Evolutionary conservation across 352 stramenopile genomes (phyloP).

Genomic region (Halophytophthora batemanensis): DNA sequence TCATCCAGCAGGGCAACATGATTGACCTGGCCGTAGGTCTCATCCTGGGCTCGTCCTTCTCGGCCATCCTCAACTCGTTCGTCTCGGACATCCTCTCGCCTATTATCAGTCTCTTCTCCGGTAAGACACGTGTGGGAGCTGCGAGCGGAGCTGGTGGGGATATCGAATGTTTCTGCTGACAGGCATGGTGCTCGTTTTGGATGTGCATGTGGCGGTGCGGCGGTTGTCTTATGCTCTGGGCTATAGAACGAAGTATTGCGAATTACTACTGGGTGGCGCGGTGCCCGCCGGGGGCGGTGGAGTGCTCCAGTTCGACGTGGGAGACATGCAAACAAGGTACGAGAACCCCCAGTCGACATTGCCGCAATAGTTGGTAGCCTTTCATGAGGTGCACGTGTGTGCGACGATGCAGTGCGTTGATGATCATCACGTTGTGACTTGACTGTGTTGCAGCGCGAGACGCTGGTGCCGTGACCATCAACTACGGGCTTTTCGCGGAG

Average conservation of each 20-base stretch:
- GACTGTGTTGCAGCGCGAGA: no score
- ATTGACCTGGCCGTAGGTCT: slow-evolving; percentile 54
- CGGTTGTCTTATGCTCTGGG: no score
- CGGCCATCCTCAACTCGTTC: slow-evolving; percentile 58
- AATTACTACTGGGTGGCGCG: slow-evolving; percentile 48
- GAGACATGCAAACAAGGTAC: slow-evolving; percentile 50
- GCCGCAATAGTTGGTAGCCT: not conserved
- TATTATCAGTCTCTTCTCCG: slow-evolving; percentile 57
- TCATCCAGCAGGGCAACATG: slow-evolving; percentile 67
- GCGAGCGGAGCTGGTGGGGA: no score
- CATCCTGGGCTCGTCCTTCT: slow-evolving; percentile 57
- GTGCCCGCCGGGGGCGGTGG: slow-evolving; percentile 22
- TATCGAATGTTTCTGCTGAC: no score
- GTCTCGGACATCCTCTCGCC: slow-evolving; percentile 53
- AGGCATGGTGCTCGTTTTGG: no score
- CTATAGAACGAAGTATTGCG: slow-evolving; percentile 40
- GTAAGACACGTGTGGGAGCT: no score
- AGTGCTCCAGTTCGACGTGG: slow-evolving; percentile 42
- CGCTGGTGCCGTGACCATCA: slow-evolving; percentile 47
- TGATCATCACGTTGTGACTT: no score
- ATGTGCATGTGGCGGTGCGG: no score
- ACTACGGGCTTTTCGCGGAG: slow-evolving; percentile 53
- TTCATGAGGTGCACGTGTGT: not conserved
- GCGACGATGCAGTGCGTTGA: no score
- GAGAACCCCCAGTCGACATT: no score